Evolutionary conservation across 1,284 basidiomycete genomes (phyloP), one percentile per base, ranked within the genome.

Genomic region (Apiotrichum sp.): DNA sequence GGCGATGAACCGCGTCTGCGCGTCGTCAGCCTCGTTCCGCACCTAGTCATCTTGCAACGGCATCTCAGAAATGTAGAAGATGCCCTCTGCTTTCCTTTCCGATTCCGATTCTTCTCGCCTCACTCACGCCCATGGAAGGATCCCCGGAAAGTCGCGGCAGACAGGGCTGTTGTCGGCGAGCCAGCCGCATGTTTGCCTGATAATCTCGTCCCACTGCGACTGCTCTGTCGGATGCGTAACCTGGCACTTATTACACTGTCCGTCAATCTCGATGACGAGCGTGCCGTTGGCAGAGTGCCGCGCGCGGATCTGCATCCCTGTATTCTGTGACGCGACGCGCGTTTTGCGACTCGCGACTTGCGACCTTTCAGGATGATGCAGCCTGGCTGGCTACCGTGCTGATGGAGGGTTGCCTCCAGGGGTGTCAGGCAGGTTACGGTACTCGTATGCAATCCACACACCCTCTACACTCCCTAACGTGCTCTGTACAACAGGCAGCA

Each of bases 71-170:
- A n/a, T n/a, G n/a, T n/a, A n/a, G n/a, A n/a, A n/a, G n/a, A n/a
- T n/a, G n/a, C n/a, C n/a, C n/a, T n/a, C n/a, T n/a, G n/a, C n/a
- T n/a, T n/a, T n/a, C n/a, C n/a, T n/a, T n/a, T n/a, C n/a, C n/a
- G n/a, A n/a, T n/a, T n/a, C n/a, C n/a, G n/a, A n/a, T n/a, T 34
- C 35, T 47, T 47, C 14, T 47, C 34, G 14, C 5, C 29, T n/a
- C 32, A 48, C 57, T 58, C 50, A 58, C 57, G 57, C 53, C 57
- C 57, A 58, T 6, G 57, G 57, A 6, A 54, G 49, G 33, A 58
- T 47, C 16, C 57, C 57, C n/a, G 40, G 44, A 35, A 52, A 58
- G 11, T 45, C 41, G 10, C 57, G 22, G 40, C 57, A 58, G 10
- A 58, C 52, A 1, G 57, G 57, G 9, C 36, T 53, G 33, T 55